phyloP scores from a whole-genome alignment of 148 eudicot genomes.

The Rhododendron kiyosumense region DNA sequence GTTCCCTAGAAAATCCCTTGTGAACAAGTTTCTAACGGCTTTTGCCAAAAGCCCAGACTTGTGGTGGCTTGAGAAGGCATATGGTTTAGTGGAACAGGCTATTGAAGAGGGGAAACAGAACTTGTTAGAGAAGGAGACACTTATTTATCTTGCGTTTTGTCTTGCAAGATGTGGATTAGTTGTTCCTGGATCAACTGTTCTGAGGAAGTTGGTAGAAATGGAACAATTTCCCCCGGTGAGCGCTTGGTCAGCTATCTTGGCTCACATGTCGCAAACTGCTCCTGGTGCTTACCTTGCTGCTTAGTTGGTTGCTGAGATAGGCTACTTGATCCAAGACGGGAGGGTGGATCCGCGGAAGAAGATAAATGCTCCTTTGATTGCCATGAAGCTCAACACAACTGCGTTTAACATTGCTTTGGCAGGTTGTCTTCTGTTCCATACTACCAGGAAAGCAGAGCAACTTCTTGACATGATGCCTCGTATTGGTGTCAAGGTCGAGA shows the following conservation, averaged over 20 bases:
- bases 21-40: constrained; percentile 45
- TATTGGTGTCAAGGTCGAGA: constrained; percentile 64
- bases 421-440: constrained; percentile 72
- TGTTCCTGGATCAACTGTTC: constrained; percentile 56
- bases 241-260: constrained; percentile 74
- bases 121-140: constrained; percentile 58
- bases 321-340: constrained; percentile 78
- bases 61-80: constrained; percentile 59
- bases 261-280: constrained; percentile 59
- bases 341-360: constrained; percentile 93
- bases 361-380: constrained; percentile 61
- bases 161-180: constrained; percentile 62
- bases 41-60: constrained; percentile 55
- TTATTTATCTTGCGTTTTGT: constrained; percentile 61
- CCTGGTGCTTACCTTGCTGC: constrained; percentile 82
- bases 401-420: constrained; percentile 57
- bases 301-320: constrained; percentile 85
- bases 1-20: constrained; percentile 71
- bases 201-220: constrained; percentile 72
- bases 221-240: constrained; percentile 62
- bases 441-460: constrained; percentile 84
- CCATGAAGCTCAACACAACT: constrained; percentile 79
- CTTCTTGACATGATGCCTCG: constrained; percentile 89
- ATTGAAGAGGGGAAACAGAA: constrained; percentile 63
- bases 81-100: constrained; percentile 65